Evolutionary conservation across 2,329 filamentous ascomycete genomes (phyloP).

Genomic region (Neopestalotiopsis rosae): DNA sequence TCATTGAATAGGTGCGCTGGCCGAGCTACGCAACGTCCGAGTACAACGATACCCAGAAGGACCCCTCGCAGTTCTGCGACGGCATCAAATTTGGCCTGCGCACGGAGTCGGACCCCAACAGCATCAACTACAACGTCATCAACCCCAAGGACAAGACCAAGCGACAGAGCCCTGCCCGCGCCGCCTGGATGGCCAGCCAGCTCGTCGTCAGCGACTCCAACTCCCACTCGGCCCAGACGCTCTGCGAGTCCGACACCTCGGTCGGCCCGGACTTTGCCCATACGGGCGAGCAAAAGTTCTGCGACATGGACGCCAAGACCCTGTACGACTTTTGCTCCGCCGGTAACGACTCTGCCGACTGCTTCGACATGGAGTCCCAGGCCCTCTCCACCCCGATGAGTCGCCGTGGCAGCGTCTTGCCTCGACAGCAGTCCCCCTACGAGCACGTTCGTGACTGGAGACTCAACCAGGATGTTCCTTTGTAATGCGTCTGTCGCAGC

Average conservation of each 20-base stretch:
- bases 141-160: constrained; percentile 14
- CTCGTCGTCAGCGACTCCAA: constrained; percentile 27
- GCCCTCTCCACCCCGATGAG: too few relatives aligned
- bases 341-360: not conserved
- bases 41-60: too few relatives aligned
- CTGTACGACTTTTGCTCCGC: not conserved
- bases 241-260: constrained; percentile 30
- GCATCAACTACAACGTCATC: not conserved
- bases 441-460: too few relatives aligned
- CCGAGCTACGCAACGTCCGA: too few relatives aligned
- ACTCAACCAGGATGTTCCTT: too few relatives aligned
- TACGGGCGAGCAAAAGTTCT: constrained; percentile 18
- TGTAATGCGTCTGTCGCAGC: too few relatives aligned
- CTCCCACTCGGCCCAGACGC: constrained; percentile 24
- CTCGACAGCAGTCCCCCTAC: too few relatives aligned
- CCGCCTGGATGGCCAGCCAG: constrained; percentile 17
- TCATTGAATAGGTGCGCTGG: too few relatives aligned
- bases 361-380: too few relatives aligned
- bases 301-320: constrained; percentile 1
- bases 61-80: not conserved
- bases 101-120: not conserved
- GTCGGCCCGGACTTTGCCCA: constrained; percentile 33
- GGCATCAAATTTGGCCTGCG: not conserved
- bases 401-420: too few relatives aligned
- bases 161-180: not conserved